Base-by-base conservation (phyloP, 2,329 filamentous ascomycete genomes). In the Hymenotorrendiella dingleyae region DNA sequence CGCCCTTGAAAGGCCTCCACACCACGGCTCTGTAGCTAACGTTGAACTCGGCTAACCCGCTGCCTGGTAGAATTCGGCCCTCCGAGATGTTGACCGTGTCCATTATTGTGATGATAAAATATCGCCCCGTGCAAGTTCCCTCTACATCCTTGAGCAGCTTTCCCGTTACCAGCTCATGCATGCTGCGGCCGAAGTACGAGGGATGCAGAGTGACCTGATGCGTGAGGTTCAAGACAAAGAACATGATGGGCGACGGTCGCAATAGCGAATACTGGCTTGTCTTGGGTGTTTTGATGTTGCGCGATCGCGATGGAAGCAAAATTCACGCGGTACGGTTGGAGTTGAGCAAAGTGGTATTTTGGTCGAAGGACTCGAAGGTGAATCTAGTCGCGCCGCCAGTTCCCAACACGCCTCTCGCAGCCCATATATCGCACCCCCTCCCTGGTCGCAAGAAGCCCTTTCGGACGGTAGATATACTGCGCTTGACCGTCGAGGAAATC, bases 51-150 rank as follows among this genome's bases (percentile, higher is more conserved):
- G 93, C 91, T 54, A 94, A 76, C 8, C 90, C 93, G 49, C 85
- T 94, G 7, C 91, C 87, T 3, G 93, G 91, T 43, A 96, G 77
- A 49, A 98, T 91, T 55, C 88, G 84, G 10, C 90, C 90, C 61
- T 95, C 89, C 12, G 88, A 94, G 59, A 97, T 91, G 55, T 96
- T 86, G 59, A 94, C 90, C 36, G 90, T 86, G 65, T 96, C 90
- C 80, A 98, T 91, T 59, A 98, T 94, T 61, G 89, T 93, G 57
- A 98, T 93, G 62, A 98, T 94, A 67, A 93, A 97, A 72, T 94
- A 96, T 63, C 87, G 88, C 45, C 93, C 93, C 3, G 89, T 93
- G 66, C 90, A 96, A 30, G 86, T 91, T 19, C 93, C 93, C 68
- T 98, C 93, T 49, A 96, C 88, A 62, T 97, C 91, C 61, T 86